Evolutionary conservation across 2,329 filamentous ascomycete genomes (phyloP), one percentile per base, ranked within the genome.

Genomic region (Trichoderma breve): DNA sequence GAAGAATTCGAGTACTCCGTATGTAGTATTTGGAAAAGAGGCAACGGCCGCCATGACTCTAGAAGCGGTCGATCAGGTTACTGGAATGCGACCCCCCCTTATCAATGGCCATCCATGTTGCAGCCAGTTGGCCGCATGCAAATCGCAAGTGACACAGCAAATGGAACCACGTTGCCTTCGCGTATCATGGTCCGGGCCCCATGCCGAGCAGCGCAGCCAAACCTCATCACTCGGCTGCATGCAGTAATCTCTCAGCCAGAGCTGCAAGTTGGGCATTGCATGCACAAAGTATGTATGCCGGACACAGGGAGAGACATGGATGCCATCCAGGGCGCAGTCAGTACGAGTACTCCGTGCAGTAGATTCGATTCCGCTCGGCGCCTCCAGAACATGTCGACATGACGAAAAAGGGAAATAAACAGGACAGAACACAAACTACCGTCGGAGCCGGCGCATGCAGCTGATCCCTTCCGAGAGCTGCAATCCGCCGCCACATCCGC

Each of bases 401-500:
- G n/a, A 51, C 57, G 30, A 62, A 62, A 34, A n/a, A 26, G 57
- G 58, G 28, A 61, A 61, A 69, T 28, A 62, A 47, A 51, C 55
- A 53, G 43, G 55, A 53, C 39, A 62, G 15, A 14, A 53, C 11
- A 14, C 36, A 51, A 61, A 34, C 39, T 62, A 62, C 66, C 66
- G 39, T 70, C 66, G 57, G 57, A 62, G 66, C 66, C 66, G 66
- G 66, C 9, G 66, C 43, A 62, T 70, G 57, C 66, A 70, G 66
- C 66, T 70, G 66, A 70, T 62, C 66, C 57, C 34, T 70, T 61
- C 66, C 66, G 47, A 66, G 57, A 61, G 12, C 66, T 70, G 57
- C 57, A 53, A 62, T 36, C 66, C 57, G 66, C 55, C 66, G 66
- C 66, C 66, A 70, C 66, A 70, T 61, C 66, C 66, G 66, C 43